A percentile compares a stretch with the other conserved stretches of the same genome.
phyloP scores from a whole-genome alignment of 345 rosid species.

The Populus deltoides region DNA sequence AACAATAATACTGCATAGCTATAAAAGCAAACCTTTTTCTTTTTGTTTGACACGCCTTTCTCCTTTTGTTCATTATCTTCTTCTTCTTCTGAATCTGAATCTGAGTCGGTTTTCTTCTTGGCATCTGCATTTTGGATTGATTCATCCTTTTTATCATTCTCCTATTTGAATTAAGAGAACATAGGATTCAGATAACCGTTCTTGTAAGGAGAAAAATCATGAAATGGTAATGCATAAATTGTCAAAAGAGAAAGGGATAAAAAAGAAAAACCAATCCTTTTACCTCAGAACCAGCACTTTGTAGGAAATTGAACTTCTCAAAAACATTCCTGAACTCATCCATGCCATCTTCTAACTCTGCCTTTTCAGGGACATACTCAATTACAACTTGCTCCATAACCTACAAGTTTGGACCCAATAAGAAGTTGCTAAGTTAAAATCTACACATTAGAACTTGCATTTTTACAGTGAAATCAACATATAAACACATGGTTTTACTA shows the following conservation, averaged over 20 bases:
- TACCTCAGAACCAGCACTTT: constrained; percentile 60
- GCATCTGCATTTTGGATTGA: constrained; percentile 54
- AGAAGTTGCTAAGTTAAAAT: background rate
- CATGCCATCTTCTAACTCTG: constrained; percentile 75
- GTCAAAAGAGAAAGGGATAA: background rate
- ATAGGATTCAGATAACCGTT: background rate
- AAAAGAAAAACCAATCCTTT: background rate
- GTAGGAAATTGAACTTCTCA: constrained; percentile 73
- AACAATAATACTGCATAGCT: background rate
- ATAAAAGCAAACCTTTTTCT: constrained; percentile 55
- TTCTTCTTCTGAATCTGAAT: constrained; percentile 68
- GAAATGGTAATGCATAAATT: background rate
- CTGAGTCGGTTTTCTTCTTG: constrained; percentile 67
- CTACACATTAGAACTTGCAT: background rate
- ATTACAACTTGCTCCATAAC: constrained; percentile 58
- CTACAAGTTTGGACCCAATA: constrained; percentile 27
- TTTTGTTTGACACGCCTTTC: constrained; percentile 82
- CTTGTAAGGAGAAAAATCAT: background rate
- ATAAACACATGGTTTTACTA: background rate
- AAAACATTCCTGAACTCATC: constrained; percentile 72
- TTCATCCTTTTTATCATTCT: constrained; percentile 56
- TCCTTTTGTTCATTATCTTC: constrained; percentile 68
- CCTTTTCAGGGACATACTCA: constrained; percentile 88
- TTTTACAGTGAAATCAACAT: background rate
- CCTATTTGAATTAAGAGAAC: constrained; percentile 40